Base-by-base conservation (phyloP, 805 yeast species). In the Peterozyma xylosa region DNA sequence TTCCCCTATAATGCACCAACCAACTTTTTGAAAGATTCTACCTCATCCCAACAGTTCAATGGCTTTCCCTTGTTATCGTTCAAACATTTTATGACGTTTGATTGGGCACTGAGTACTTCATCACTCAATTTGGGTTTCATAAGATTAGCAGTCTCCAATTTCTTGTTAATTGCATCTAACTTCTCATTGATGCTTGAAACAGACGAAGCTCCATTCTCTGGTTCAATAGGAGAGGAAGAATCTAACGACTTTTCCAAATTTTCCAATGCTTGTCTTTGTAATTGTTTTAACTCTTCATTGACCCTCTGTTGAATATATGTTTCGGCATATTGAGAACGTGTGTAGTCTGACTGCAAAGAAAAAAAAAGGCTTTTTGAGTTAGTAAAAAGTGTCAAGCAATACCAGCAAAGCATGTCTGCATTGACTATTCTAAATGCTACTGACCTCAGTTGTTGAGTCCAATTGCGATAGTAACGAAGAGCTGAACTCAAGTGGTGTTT, bases 11-110 rank as follows among this genome's bases (percentile, higher is more conserved):
- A 64, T 49, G 69, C 66, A 50, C 68, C 67, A 14, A 80, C 84
- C 49, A 78, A 60, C 50, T 70, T 71, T 57, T 79, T 84, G 62
- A 87, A 86, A 45, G 70, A 64, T 56, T 82, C 78, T 15, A 86
- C 86, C 56, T 84, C 86, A 35, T 83, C 86, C 82, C 89, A 84
- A 60, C 96, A 87, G 60, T 84, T 80, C 59, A 87, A 72, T 17
- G 85, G 80, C 58, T 71, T 79, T 17, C 79, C 83, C 49, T 71
- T 63, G 59, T 81, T 82, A 40, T 73, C 73, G 51, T 70, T 71
- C 56, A 87, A 70, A 60, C 96, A 87, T 36, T 65, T 55, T 21
- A 73, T 64, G 21, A 88, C 78, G 10, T 67, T 53, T 7, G 56
- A 52, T 62, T 83, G 78, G 5, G 81, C 71, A 2, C 52, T 53